Evolutionary conservation across 257 asterid genomes (phyloP).

Genomic region (Solanum gracilifrons): DNA sequence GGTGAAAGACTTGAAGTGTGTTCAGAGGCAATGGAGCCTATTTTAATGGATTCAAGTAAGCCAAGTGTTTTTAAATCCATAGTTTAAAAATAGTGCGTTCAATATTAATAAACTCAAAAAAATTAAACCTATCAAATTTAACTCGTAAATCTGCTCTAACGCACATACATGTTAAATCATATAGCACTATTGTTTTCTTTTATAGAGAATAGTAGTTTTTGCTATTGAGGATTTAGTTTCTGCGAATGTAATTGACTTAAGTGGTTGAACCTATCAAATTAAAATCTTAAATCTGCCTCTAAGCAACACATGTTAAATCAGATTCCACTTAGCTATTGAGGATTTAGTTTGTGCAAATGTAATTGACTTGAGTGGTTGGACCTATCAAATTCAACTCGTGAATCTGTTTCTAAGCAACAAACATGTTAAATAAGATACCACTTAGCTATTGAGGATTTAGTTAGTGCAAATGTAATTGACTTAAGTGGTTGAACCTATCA

Average conservation of each 20-base stretch:
- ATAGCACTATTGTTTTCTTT: not conserved
- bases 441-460: not conserved
- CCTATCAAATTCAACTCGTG: not conserved
- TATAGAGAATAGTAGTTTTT: not conserved
- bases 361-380: not conserved
- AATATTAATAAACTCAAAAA: not conserved
- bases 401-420: not conserved
- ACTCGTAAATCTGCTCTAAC: not conserved
- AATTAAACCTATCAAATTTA: not conserved
- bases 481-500: not conserved
- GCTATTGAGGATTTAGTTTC: not conserved
- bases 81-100: not conserved
- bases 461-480: too few species aligned
- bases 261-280: not conserved
- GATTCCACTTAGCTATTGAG: not conserved
- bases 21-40: not conserved
- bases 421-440: not conserved
- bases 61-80: not conserved
- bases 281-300: rapidly evolving
- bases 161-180: not conserved
- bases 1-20: not conserved
- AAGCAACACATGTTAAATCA: not conserved
- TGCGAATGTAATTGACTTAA: not conserved
- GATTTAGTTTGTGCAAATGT: not conserved
- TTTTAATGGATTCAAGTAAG: not conserved